A percentile compares a stretch with the other conserved stretches of the same genome.
Evolutionary conservation across 371 early-diverging fungal genomes (phyloP).

Genomic region (Mucor racemosus): DNA sequence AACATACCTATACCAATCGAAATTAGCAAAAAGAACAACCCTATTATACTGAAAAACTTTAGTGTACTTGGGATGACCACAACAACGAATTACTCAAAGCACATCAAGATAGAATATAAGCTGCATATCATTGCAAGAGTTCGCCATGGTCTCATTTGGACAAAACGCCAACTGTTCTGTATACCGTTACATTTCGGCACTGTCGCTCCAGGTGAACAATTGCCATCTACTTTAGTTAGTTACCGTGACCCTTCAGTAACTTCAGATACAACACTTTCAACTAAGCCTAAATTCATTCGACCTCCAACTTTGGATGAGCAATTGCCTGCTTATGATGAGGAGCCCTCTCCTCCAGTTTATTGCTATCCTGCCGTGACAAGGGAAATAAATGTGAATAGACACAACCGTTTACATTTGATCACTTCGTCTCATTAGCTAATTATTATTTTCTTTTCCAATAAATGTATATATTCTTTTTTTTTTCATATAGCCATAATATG

Average conservation of each 20-base stretch:
- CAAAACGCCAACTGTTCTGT: constrained; percentile 15
- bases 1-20: constrained; percentile 25
- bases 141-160: constrained; percentile 15
- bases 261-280: constrained; percentile 14
- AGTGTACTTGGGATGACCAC: constrained; percentile 31
- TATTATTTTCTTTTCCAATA: too few species aligned
- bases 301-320: constrained; percentile 17
- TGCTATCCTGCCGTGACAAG: not conserved
- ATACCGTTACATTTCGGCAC: constrained; percentile 27
- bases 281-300: constrained; percentile 27
- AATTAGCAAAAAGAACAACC: constrained; percentile 10
- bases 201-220: constrained; percentile 9
- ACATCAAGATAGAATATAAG: constrained; percentile 21
- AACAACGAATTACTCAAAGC: constrained; percentile 12
- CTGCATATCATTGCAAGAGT: constrained; percentile 20
- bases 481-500: too few species aligned
- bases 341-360: constrained; percentile 18
- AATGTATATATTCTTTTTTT: too few species aligned
- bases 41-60: constrained; percentile 17
- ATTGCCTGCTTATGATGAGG: constrained; percentile 25
- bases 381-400: not conserved
- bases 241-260: constrained; percentile 19
- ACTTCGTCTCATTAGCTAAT: not conserved
- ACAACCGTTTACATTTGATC: not conserved
- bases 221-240: constrained; percentile 13